Evolutionary conservation across 2,329 filamentous ascomycete species (phyloP).

Genomic region (Tolypocladium cylindrosporum): DNA sequence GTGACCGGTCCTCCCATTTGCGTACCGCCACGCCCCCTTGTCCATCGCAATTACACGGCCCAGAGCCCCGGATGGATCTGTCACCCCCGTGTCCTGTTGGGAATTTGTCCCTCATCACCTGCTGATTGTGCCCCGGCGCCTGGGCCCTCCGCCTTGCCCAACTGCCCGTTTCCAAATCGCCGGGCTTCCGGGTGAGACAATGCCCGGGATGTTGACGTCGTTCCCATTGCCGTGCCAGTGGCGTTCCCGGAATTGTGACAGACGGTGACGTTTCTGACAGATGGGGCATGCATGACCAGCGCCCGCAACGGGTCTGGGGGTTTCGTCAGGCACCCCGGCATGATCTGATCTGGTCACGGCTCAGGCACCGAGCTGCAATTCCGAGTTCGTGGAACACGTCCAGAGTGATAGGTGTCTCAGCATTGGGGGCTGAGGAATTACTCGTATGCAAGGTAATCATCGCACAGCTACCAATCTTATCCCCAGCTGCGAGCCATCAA

Average conservation of each 20-base stretch:
- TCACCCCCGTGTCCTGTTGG: background rate
- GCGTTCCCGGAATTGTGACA: background rate
- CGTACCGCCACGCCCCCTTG: background rate
- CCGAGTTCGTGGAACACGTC: background rate
- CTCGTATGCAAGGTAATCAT: background rate
- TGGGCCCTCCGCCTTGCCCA: background rate
- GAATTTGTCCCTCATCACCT: background rate
- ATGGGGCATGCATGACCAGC: background rate
- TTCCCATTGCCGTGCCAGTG: background rate
- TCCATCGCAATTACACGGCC: background rate
- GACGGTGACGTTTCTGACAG: background rate
- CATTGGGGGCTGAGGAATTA: background rate
- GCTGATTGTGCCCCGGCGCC: background rate
- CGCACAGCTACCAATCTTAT: background rate
- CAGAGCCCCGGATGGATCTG: background rate
- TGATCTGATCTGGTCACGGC: background rate
- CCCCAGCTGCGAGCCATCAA: background rate
- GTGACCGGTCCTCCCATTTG: background rate
- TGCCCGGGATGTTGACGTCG: background rate
- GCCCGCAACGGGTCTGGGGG: background rate
- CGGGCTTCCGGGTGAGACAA: background rate
- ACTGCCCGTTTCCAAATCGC: background rate
- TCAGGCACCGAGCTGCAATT: background rate
- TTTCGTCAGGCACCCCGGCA: background rate
- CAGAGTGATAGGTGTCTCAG: background rate